These are phyloP conservation scores for Chenopodium berlandieri DNA, from an alignment of 148 eudicot species.

Conservation along the genomic window DNA sequence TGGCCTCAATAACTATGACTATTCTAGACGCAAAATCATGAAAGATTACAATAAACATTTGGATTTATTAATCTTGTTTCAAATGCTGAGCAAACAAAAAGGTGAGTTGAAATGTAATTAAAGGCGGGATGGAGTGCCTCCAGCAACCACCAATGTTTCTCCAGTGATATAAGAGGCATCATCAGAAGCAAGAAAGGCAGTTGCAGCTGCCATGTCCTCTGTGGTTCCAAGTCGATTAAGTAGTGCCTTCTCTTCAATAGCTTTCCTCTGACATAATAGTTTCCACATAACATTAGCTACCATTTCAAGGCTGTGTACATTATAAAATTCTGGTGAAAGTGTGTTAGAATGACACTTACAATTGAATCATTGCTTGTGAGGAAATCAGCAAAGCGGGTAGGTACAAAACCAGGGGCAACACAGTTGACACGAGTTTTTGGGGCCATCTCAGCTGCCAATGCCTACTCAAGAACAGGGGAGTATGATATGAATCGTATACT, in stretches of 20 bases:
- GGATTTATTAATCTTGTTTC: not conserved
- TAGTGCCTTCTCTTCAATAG: conserved; percentile 53
- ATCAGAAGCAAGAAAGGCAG: conserved; percentile 85
- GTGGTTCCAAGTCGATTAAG: conserved; percentile 90
- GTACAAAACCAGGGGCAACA: conserved; percentile 92
- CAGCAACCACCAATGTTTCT: conserved; percentile 80
- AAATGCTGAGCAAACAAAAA: not conserved
- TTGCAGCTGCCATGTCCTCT: conserved; percentile 89
- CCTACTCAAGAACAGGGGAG: conserved; percentile 35
- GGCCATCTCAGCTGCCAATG: conserved; percentile 88
- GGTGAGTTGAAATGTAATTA: conserved; percentile 12
- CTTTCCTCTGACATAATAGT: conserved; percentile 45
- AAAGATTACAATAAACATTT: not conserved
- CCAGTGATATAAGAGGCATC: conserved; percentile 92
- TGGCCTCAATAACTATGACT: not conserved
- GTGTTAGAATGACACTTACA: conserved; percentile 41
- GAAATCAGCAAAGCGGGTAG: conserved; percentile 67
- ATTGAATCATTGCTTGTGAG: conserved; percentile 42
- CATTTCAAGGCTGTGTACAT: not conserved
- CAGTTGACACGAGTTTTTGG: conserved; percentile 93
- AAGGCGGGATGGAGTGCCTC: conserved; percentile 82
- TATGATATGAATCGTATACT: not conserved
- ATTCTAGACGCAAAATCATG: not conserved
- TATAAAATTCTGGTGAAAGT: not conserved
- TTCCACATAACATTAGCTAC: not conserved